Percentiles rank a stretch among this genome's conserved stretches.
These are phyloP conservation scores for Mycena latifolia DNA, from an alignment of 768 basidiomycete genomes.

Conservation along the genomic window DNA sequence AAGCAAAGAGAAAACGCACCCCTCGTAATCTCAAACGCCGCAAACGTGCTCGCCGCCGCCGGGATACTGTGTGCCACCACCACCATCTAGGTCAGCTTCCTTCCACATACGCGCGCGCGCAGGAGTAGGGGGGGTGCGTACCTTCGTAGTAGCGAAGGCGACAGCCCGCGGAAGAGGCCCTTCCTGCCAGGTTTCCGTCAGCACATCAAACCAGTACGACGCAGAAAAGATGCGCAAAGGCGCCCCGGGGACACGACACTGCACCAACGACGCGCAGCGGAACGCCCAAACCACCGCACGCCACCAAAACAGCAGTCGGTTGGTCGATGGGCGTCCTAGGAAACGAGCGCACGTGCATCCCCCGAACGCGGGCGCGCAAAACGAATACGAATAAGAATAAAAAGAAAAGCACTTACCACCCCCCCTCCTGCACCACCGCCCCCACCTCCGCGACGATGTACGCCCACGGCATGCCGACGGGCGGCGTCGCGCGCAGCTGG, in stretches of 20 bases:
- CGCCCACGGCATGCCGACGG: conserved; percentile 75
- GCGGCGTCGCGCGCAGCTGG: conserved; percentile 83
- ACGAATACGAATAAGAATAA: too few species aligned
- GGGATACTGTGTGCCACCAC: conserved; percentile 92
- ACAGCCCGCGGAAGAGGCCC: conserved; percentile 80
- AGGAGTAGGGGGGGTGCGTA: conserved; percentile 35
- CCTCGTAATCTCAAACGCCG: conserved; percentile 87
- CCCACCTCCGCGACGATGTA: conserved; percentile 84
- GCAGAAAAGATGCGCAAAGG: too few species aligned
- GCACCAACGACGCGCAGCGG: too few species aligned
- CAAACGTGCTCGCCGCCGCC: conserved; percentile 91
- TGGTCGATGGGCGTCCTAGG: too few species aligned
- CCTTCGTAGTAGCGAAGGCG: conserved; percentile 76
- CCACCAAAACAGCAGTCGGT: too few species aligned
- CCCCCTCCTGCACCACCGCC: conserved; percentile 76
- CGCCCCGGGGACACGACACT: too few species aligned
- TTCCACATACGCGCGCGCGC: too few species aligned
- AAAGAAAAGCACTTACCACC: conserved; percentile 62
- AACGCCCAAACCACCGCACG: too few species aligned
- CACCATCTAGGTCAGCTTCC: not conserved
- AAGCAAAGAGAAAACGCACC: conserved; percentile 49
- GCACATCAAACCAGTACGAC: too few species aligned
- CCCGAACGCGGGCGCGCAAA: too few species aligned
- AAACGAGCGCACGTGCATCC: too few species aligned
- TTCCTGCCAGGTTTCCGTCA: conserved; percentile 46